Conservation (phyloP, 2,329 filamentous ascomycete genomes). For the Trichoderma sp. region DNA sequence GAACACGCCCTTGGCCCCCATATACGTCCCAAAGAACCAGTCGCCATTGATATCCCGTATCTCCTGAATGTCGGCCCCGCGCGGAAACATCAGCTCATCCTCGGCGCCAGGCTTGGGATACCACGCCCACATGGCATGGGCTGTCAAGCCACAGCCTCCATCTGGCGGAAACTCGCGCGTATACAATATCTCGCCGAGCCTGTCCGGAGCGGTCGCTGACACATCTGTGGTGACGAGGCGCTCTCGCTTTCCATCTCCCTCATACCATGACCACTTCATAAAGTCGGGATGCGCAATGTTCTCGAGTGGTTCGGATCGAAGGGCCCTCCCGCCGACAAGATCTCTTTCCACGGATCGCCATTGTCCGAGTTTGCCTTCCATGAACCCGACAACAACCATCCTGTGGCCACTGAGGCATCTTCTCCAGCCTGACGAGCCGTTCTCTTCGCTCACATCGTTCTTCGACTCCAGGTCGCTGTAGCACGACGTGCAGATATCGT, state of each 20-base stretch:
- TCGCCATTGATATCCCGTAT: conserved; percentile 86
- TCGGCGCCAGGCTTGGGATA: conserved; percentile 65
- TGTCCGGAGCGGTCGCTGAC: conserved; percentile 46
- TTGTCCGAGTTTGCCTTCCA: conserved; percentile 67
- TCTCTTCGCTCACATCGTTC: conserved; percentile 69
- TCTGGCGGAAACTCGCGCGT: conserved; percentile 66
- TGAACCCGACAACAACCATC: conserved; percentile 79
- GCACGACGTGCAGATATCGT: conserved; percentile 80
- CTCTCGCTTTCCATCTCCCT: conserved; percentile 45
- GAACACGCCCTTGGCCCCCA: conserved; percentile 77
- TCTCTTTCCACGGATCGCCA: conserved; percentile 69
- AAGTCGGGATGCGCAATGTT: conserved; percentile 43
- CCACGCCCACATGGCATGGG: conserved; percentile 74
- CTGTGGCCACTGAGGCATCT: conserved; percentile 79
- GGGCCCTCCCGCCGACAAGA: conserved; percentile 73
- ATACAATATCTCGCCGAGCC: conserved; percentile 35
- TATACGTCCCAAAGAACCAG: conserved; percentile 87
- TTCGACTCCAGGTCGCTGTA: conserved; percentile 68
- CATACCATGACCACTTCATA: conserved; percentile 57
- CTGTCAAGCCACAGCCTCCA: conserved; percentile 68
- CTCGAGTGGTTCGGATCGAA: conserved; percentile 61
- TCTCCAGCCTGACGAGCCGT: conserved; percentile 80
- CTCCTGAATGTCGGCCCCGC: conserved; percentile 79
- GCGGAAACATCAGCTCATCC: conserved; percentile 84
- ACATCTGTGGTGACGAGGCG: conserved; percentile 57